Evolutionary conservation across 2,329 filamentous ascomycete species (phyloP), one percentile per base, ranked within the genome.

Genomic region (Phaeoacremonium minimum): DNA sequence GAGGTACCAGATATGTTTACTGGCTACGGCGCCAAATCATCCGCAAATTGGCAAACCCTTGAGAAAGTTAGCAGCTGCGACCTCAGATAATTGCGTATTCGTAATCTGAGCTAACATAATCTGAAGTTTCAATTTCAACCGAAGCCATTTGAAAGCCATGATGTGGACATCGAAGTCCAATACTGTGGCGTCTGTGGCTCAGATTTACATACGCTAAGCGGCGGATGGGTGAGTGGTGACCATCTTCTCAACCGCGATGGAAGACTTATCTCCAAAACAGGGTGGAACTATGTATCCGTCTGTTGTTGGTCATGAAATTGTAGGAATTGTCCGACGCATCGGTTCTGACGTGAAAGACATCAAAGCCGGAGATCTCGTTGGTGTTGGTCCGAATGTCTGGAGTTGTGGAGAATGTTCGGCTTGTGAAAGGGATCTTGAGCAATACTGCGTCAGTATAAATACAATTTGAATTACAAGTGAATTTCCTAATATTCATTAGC

Each of bases 121-220:
- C n/a, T n/a, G 52, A 84, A 87, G 66, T 80, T 83, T 54, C 60
- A 90, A 69, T 88, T 87, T 69, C 76, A 82, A 49, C 80, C 90
- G 40, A 94, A 94, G 69, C 85, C 85, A 14, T 94, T 94, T 58
- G 87, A 83, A 46, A 86, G 90, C 57, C 76, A 87, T 61, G 88
- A 95, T 56, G 79, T 95, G 51, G 88, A 95, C 57, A 78, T 95
- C 63, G 85, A 90, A 69, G 83, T 95, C 52, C 81, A 89, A 47
- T 82, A 77, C 56, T 91, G 87, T 54, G 85, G 87, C 53, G 73
- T 88, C 36, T 88, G 84, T 57, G 78, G 82, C 48, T 83, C 77
- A 47, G 83, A 88, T 53, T 67, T 85, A 32, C 83, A 86, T 63
- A 86, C 79, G 41, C 73, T 87, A 55, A 79, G 61, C 51, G 80